phyloP scores from a whole-genome alignment of 1,139 yeast species.

The Hyphopichia burtonii region DNA sequence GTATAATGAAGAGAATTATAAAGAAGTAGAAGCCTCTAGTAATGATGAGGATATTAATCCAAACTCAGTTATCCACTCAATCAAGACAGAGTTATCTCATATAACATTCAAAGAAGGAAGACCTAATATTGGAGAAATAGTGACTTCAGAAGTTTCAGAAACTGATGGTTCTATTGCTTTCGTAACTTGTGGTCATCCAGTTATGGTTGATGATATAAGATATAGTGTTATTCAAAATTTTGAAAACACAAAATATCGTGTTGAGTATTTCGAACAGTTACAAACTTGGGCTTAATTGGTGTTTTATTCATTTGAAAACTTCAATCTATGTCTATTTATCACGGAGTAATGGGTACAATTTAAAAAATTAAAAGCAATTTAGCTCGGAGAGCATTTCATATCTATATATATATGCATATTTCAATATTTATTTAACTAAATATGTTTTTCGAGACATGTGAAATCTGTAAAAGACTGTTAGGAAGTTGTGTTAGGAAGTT shows the following conservation, averaged over 20 bases:
- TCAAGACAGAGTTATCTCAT: conserved; percentile 17
- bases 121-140: conserved; percentile 24
- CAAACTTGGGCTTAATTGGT: conserved; percentile 29
- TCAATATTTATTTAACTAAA: conserved; percentile 1
- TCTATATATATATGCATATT: no score
- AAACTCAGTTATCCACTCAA: not conserved
- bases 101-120: conserved; percentile 29
- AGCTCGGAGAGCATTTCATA: no score
- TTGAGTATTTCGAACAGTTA: conserved; percentile 28
- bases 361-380: no score
- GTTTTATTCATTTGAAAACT: no score
- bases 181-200: conserved; percentile 38
- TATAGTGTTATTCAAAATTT: conserved; percentile 21
- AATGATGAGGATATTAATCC: not conserved
- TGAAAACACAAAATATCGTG: conserved; percentile 17
- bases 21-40: conserved; percentile 10
- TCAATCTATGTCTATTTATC: no score
- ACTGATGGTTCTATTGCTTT: conserved; percentile 30
- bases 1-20: conserved; percentile 6
- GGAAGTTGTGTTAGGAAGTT: no score
- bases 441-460: not conserved
- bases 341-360: no score
- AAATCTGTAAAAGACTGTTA: no score
- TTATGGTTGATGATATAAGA: conserved; percentile 33
- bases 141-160: conserved; percentile 19